Percentiles rank a stretch among this genome's conserved stretches.
phyloP scores from a whole-genome alignment of 257 asterid species.

The Cynanchum wilfordii region DNA sequence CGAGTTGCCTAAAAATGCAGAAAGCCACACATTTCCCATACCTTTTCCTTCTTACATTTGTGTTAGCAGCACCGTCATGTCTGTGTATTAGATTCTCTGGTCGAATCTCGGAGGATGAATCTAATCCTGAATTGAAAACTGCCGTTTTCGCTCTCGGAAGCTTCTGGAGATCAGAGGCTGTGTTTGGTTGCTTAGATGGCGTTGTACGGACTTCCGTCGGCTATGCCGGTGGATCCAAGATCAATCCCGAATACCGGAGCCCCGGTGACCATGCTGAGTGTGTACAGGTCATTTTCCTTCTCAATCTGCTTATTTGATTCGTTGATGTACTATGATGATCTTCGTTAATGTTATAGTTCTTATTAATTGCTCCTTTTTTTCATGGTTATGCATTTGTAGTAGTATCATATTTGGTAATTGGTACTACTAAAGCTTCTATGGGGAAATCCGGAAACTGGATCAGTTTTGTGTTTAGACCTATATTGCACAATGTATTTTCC shows the following conservation, averaged over 20 bases:
- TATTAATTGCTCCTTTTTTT: not conserved
- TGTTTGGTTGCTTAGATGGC: conserved; percentile 82
- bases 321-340: not conserved
- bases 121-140: conserved; percentile 46
- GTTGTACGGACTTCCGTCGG: conserved; percentile 74
- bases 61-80: conserved; percentile 25
- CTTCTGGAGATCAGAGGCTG: conserved; percentile 96
- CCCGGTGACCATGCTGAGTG: conserved; percentile 88
- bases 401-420: not conserved
- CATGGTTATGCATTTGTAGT: not conserved
- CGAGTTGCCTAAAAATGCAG: conserved; percentile 12
- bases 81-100: conserved; percentile 71
- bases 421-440: not conserved
- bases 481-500: not conserved
- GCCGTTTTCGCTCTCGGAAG: conserved; percentile 89
- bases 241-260: conserved; percentile 79
- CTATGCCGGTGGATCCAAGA: conserved; percentile 75
- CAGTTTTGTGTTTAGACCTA: not conserved
- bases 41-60: conserved; percentile 26
- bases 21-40: not conserved
- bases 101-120: conserved; percentile 32
- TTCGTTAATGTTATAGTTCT: not conserved
- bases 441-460: not conserved
- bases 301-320: not conserved
- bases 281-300: conserved; percentile 48